Conservation (phyloP, 2,329 filamentous ascomycete species). For the Ophiostoma piceae region DNA sequence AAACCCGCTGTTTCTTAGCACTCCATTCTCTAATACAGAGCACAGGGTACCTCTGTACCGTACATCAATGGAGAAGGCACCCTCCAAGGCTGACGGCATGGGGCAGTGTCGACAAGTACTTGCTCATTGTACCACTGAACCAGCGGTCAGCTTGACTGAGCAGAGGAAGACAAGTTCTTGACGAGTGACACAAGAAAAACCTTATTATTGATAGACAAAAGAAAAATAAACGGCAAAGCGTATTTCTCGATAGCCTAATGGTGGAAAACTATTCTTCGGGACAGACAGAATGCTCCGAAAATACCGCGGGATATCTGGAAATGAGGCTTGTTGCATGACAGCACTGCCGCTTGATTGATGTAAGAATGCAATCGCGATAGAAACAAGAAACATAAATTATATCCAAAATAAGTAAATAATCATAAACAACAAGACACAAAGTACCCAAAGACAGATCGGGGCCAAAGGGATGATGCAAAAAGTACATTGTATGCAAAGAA, state of each 20-base stretch:
- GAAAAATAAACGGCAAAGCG: background rate
- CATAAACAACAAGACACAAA: background rate
- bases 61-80: background rate
- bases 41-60: background rate
- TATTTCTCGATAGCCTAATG: background rate
- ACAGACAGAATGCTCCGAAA: background rate
- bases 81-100: conserved; percentile 1
- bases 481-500: background rate
- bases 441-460: background rate
- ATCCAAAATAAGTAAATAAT: background rate
- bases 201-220: background rate
- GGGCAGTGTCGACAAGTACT: background rate
- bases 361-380: background rate
- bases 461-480: background rate
- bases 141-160: background rate
- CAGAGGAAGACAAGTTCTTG: background rate
- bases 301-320: background rate
- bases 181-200: background rate
- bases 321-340: background rate
- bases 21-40: background rate
- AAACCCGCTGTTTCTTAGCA: background rate
- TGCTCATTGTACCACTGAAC: background rate
- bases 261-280: background rate
- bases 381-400: background rate
- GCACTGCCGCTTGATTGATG: too few relatives aligned